These are phyloP conservation scores for Eutrema yunnanense DNA, from an alignment of 345 rosid genomes.

Conservation along the genomic window DNA sequence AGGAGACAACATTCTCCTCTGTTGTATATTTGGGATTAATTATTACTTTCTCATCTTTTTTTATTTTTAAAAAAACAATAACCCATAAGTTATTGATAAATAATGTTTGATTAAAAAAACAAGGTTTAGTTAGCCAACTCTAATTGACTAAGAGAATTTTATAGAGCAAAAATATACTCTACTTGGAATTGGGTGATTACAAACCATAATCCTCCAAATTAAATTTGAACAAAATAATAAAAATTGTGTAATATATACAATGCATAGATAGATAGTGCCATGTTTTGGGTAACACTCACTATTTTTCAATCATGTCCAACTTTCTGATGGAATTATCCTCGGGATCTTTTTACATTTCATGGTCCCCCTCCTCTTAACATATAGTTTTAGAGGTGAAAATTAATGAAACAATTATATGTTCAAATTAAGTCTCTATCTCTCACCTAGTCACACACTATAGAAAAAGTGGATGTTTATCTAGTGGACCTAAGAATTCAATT, in stretches of 20 bases:
- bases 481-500: background rate
- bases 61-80: too few species aligned
- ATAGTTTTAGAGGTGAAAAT: background rate
- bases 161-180: conserved; percentile 1
- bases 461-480: conserved; percentile 15
- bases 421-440: background rate
- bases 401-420: background rate
- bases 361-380: conserved; percentile 15
- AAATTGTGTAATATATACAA: conserved; percentile 8
- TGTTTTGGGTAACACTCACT: conserved; percentile 30
- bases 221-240: background rate
- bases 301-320: conserved; percentile 20
- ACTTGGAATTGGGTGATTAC: conserved; percentile 1
- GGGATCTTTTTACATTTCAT: conserved; percentile 10
- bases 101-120: background rate
- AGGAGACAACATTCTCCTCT: conserved; percentile 14
- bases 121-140: conserved; percentile 35
- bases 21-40: background rate
- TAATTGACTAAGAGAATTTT: conserved; percentile 25
- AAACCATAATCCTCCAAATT: conserved; percentile 18
- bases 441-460: conserved; percentile 3
- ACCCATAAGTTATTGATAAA: background rate
- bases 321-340: conserved; percentile 29
- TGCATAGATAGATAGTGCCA: conserved; percentile 20
- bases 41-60: background rate